Base-by-base conservation (phyloP, 139 green algal genomes). In the Chlamydomonas sphaeroides region DNA sequence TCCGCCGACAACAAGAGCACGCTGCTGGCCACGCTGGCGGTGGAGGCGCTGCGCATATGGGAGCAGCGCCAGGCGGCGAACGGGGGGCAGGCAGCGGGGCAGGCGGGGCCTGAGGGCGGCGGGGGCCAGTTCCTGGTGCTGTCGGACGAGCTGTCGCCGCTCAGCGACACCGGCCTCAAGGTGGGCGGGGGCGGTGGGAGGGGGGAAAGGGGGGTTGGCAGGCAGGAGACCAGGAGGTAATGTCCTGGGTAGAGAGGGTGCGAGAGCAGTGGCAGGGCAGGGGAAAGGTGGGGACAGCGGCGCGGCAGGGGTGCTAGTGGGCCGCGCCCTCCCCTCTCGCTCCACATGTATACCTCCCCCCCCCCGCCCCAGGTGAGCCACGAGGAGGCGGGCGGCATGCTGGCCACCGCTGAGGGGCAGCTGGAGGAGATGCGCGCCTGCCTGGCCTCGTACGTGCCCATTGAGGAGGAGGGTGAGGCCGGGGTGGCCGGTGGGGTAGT, bases 1-100 rank as follows among this genome's bases (percentile, higher is more conserved):
- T 84, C 78, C 2, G 56, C 56, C 5, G 87, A 91, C 70, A 56
- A 65, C 61, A 91, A 91, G 67, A 72, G 63, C 33, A 90, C 84
- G 5, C 80, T 93, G 70, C 59, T 93, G 56, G 68, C 68, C 41
- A 56, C 62, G 33, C 65, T 87, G 53, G 83, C 83, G 20, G n/a
- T 65, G 33, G 83, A 87, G 86, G 68, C 68, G 30, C 70, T 69
- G 74, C 74, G 74, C 26, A n/a, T 80, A 23, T 2, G 6, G 72
- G 36, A 8, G 23, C 17, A 10, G 17, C 4, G 14, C 51, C 4
- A 10, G 14, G 15, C 51, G 17, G 51, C 17, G 17, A 28, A 4
- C 51, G 4, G 14, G 4, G 51, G 14, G 28, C 26, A 15, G 26
- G 28, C 57, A 3, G 57, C 28, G 28, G 51, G 51, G 14, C 51